Percentiles rank a stretch among this genome's conserved stretches.
phyloP scores from a whole-genome alignment of 75 land plant genomes.

The Ceratopteris richardii region DNA sequence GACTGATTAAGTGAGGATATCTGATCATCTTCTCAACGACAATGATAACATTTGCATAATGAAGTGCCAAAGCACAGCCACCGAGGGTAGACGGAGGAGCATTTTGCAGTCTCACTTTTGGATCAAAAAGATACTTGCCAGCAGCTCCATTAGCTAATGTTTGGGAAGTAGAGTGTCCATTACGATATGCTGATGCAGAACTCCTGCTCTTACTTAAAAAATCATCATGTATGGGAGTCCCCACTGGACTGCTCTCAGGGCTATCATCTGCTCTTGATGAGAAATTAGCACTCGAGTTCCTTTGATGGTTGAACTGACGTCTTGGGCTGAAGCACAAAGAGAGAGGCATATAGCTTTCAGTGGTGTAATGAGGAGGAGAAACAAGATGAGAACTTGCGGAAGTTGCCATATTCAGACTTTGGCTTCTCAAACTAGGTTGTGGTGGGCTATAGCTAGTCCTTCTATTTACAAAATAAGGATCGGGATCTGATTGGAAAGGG shows the following conservation, averaged over 20 bases:
- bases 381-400: too few species aligned
- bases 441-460: too few species aligned
- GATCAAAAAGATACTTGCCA: slow-evolving; percentile 12
- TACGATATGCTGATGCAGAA: not conserved
- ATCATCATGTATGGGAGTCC: slow-evolving; percentile 9
- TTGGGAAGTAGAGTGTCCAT: too few species aligned
- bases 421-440: too few species aligned
- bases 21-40: slow-evolving; percentile 56
- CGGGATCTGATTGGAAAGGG: too few species aligned
- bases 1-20: slow-evolving; percentile 56
- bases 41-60: slow-evolving; percentile 63
- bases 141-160: not conserved
- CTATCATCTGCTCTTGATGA: slow-evolving; percentile 22
- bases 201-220: not conserved
- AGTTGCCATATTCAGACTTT: too few species aligned
- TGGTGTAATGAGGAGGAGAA: not conserved
- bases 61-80: slow-evolving; percentile 54
- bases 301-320: slow-evolving; percentile 23
- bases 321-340: slow-evolving; percentile 8
- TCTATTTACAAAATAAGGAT: not conserved
- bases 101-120: slow-evolving; percentile 20
- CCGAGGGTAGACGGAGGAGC: slow-evolving; percentile 59
- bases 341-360: slow-evolving; percentile 3
- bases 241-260: slow-evolving; percentile 15
- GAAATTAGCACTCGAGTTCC: slow-evolving; percentile 25